Evolutionary conservation across 768 basidiomycete genomes (phyloP).

Genomic region (Rhodotorula kratochvilovae): DNA sequence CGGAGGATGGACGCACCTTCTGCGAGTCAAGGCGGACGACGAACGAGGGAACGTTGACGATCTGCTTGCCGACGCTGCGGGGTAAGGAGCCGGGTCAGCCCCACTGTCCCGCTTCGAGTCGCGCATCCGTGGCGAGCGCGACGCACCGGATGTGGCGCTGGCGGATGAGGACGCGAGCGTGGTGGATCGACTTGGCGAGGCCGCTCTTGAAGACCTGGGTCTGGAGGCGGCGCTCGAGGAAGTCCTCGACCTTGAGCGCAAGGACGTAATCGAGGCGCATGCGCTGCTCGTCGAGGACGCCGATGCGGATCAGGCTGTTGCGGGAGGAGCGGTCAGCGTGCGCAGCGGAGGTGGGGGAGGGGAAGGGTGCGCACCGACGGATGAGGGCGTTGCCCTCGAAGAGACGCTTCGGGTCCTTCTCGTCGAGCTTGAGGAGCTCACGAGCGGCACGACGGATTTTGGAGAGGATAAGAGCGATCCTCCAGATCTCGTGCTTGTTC

Average conservation of each 20-base stretch:
- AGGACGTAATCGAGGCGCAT: slow-evolving; percentile 99
- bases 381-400: slow-evolving; percentile 94
- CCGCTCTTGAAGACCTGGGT: slow-evolving; percentile 99
- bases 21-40: slow-evolving; percentile 98
- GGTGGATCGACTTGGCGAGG: slow-evolving; percentile 96
- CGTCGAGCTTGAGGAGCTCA: slow-evolving; percentile 99
- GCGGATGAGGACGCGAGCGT: slow-evolving; percentile 94
- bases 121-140: slow-evolving; percentile 44
- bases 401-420: slow-evolving; percentile 98
- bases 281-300: slow-evolving; percentile 96
- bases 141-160: slow-evolving; percentile 91
- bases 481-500: slow-evolving; percentile 99
- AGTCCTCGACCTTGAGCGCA: slow-evolving; percentile 98
- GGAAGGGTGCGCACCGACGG: slow-evolving; percentile 46
- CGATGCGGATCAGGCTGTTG: slow-evolving; percentile 79
- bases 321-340: slow-evolving; percentile 49
- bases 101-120: neutral
- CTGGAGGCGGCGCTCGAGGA: slow-evolving; percentile 98
- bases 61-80: slow-evolving; percentile 80
- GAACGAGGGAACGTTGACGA: slow-evolving; percentile 97
- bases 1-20: slow-evolving; percentile 54
- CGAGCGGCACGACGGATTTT: slow-evolving; percentile 99
- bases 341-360: neutral
- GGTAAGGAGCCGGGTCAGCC: slow-evolving; percentile 1
- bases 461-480: slow-evolving; percentile 93